Base-by-base conservation (phyloP, 208 protist species). In the Leptomonas pyrrhocoris region DNA sequence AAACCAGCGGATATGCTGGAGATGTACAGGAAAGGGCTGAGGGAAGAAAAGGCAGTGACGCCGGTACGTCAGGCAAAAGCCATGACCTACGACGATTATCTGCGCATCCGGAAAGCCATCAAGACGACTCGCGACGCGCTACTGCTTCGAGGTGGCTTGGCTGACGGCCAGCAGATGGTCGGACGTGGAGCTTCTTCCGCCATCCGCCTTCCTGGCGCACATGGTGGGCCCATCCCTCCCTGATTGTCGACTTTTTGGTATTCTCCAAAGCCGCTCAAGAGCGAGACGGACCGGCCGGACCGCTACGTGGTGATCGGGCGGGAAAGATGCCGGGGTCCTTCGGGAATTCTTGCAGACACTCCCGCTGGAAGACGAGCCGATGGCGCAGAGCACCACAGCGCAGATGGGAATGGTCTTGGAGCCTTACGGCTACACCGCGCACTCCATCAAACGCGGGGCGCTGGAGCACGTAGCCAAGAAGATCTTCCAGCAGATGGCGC, bases 241-340 rank as follows among this genome's bases (percentile, higher is more conserved):
- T 42, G 7, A 60, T 60, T 18, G 55, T 60, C 36, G 34, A 60
- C n/a, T 28, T 46, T 46, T 60, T 60, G 36, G 55, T 60, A 45
- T 45, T 16, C 19, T 45, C 36, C 55, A 27, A 60, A 45, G 55
- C 11, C 36, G 15, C 28, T 60, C 55, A 45, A 60, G n/a, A 60
- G 55, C 55, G 55, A 60, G 28, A 2, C 36, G 34, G 36, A 28
- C 55, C 34, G 30, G 8, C 34, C 34, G 55, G 55, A 28, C 36
- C 55, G 55, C 16, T 60, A 28, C 7, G 55, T 60, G 55, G 55
- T 45, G 34, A 42, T 60, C 2, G 55, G 15, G 9, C n/a, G 34
- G 55, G n/a, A 7, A 60, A 19, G 55, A 28, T 27, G 55, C 55
- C 16, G 36, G 4, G 36, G 55, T 60, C 2, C 42, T 60, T 27